A percentile compares a stretch with the other conserved stretches of the same genome.
Evolutionary conservation across 192 early-diverging fungal species (phyloP).

Genomic region (Obelidium mucronatum): DNA sequence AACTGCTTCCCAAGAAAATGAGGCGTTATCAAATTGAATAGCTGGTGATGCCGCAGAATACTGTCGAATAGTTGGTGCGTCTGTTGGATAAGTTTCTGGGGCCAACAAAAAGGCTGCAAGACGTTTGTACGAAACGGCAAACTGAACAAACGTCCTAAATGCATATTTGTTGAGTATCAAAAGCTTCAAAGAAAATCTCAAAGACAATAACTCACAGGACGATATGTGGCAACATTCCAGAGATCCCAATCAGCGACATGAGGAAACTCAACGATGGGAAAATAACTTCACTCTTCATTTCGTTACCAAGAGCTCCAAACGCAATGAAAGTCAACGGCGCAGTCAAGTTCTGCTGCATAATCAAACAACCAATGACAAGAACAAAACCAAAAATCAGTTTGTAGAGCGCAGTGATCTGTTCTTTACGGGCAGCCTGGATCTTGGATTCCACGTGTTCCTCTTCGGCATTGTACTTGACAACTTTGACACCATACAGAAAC

Average conservation of each 20-base stretch:
- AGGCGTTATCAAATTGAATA: constrained; percentile 16
- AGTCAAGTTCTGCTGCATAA: constrained; percentile 16
- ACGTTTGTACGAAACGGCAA: constrained; percentile 39
- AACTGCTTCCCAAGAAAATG: constrained; percentile 31
- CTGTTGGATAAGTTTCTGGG: constrained; percentile 28
- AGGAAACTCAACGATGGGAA: constrained; percentile 67
- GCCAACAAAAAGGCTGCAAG: constrained; percentile 36
- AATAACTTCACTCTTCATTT: constrained; percentile 55
- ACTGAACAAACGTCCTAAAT: neutral
- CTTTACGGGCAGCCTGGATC: neutral
- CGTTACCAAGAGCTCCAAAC: constrained; percentile 26
- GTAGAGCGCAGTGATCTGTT: constrained; percentile 20
- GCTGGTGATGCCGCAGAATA: neutral
- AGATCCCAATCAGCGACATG: constrained; percentile 59
- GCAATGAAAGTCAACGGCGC: constrained; percentile 33
- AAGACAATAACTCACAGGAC: constrained; percentile 37
- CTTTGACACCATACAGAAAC: constrained; percentile 27
- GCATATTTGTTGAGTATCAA: neutral
- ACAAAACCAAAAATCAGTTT: neutral
- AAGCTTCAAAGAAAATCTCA: neutral
- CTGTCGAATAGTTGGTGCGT: neutral
- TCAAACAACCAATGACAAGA: neutral
- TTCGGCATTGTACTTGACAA: constrained; percentile 25
- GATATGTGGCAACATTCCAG: constrained; percentile 54
- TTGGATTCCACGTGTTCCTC: neutral